Conservation (phyloP, 2,329 filamentous ascomycete species). For the Sclerotinia borealis region DNA sequence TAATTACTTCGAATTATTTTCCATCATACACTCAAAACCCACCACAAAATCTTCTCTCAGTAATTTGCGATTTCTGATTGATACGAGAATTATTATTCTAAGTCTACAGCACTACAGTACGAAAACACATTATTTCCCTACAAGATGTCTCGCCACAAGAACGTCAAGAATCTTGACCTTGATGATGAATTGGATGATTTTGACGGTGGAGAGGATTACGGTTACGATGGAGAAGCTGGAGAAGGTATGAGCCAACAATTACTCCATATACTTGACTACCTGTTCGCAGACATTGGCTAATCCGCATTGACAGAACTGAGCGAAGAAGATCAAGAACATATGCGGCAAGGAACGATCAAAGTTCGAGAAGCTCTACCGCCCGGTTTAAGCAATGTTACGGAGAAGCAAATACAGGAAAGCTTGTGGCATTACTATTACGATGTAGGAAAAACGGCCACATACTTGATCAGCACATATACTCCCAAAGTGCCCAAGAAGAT, state of each 20-base stretch:
- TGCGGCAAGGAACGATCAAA: conserved; percentile 60
- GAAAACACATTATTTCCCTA: not conserved
- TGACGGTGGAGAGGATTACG: conserved; percentile 41
- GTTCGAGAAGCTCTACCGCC: conserved; percentile 61
- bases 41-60: not conserved
- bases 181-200: conserved; percentile 46
- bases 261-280: not conserved
- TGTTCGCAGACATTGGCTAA: not conserved
- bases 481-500: conserved; percentile 26
- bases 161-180: conserved; percentile 36
- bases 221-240: conserved; percentile 34
- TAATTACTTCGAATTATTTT: too few relatives aligned
- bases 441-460: conserved; percentile 75
- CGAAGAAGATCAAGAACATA: conserved; percentile 41
- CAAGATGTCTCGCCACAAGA: conserved; percentile 37
- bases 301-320: conserved; percentile 25
- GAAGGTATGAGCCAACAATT: conserved; percentile 16
- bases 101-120: not conserved
- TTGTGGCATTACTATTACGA: conserved; percentile 97
- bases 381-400: conserved; percentile 45
- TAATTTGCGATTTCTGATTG: not conserved
- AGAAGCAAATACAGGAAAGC: conserved; percentile 76
- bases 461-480: conserved; percentile 57
- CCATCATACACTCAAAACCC: not conserved
- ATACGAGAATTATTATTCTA: not conserved